Percentiles rank a stretch among this genome's conserved stretches.
Evolutionary conservation across 495 filamentous ascomycete species (phyloP).

Genomic region (Neurospora intermedia): DNA sequence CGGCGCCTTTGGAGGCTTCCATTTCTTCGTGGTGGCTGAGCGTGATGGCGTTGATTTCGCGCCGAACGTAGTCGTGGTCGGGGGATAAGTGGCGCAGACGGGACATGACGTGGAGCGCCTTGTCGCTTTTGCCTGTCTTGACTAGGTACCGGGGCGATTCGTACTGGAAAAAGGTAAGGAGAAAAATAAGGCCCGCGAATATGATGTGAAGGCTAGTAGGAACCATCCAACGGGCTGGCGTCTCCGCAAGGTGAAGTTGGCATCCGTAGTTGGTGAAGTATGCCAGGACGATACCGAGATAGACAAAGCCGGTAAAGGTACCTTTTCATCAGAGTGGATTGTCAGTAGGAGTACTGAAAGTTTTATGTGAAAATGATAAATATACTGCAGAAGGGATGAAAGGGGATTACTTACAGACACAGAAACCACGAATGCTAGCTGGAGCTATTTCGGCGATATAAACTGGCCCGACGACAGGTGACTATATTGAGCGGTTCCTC

Average conservation of each 20-base stretch:
- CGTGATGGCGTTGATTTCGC: slow-evolving; percentile 41
- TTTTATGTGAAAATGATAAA: too few relatives aligned
- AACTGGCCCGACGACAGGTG: slow-evolving; percentile 50
- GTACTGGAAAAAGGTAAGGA: slow-evolving; percentile 51
- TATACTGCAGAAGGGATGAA: too few relatives aligned
- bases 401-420: slow-evolving; percentile 37
- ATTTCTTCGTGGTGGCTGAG: slow-evolving; percentile 38
- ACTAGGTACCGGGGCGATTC: slow-evolving; percentile 51
- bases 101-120: slow-evolving; percentile 36
- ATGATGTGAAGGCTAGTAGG: slow-evolving; percentile 63
- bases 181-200: slow-evolving; percentile 56
- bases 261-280: slow-evolving; percentile 50
- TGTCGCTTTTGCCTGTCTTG: slow-evolving; percentile 37
- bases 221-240: slow-evolving; percentile 51
- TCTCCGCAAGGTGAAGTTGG: slow-evolving; percentile 46
- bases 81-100: slow-evolving; percentile 38
- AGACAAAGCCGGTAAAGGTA: slow-evolving; percentile 50
- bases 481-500: too few relatives aligned
- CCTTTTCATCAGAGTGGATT: too few relatives aligned
- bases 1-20: slow-evolving; percentile 48
- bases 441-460: slow-evolving; percentile 56
- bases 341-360: too few relatives aligned
- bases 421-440: slow-evolving; percentile 52
- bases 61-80: slow-evolving; percentile 38
- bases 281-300: slow-evolving; percentile 50